Conservation (phyloP, 2,329 filamentous ascomycete genomes). For the Trichophyton benhamiae region DNA sequence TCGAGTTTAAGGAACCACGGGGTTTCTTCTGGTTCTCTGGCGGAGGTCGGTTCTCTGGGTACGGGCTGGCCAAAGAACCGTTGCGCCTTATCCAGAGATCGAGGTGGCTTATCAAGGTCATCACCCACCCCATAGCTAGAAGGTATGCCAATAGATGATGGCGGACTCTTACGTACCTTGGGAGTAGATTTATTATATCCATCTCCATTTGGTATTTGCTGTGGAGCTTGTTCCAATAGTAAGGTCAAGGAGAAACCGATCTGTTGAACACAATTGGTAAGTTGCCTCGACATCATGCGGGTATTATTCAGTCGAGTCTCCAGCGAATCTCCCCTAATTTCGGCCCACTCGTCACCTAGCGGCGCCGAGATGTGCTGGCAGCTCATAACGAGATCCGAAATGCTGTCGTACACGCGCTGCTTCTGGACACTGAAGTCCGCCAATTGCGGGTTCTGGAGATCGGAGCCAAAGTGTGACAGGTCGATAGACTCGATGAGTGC, state of each 20-base stretch:
- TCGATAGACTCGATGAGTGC: constrained; percentile 85
- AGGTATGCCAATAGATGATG: constrained; percentile 34
- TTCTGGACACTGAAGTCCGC: constrained; percentile 82
- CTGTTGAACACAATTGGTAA: constrained; percentile 78
- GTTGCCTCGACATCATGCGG: constrained; percentile 59
- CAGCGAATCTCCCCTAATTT: constrained; percentile 76
- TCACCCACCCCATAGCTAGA: constrained; percentile 30
- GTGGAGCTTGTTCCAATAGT: constrained; percentile 65
- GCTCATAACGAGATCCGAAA: constrained; percentile 74
- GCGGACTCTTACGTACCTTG: constrained; percentile 20
- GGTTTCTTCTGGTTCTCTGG: constrained; percentile 24
- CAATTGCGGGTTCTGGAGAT: constrained; percentile 71
- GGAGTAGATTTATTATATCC: not conserved
- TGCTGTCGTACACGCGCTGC: constrained; percentile 84
- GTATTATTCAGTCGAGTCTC: constrained; percentile 78
- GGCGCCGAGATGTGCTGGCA: constrained; percentile 90
- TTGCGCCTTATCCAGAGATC: constrained; percentile 36
- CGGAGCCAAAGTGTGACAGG: constrained; percentile 62
- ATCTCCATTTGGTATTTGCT: constrained; percentile 26
- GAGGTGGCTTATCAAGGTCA: constrained; percentile 28
- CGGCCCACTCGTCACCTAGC: constrained; percentile 87
- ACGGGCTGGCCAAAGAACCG: constrained; percentile 38
- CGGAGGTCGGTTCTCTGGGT: constrained; percentile 25
- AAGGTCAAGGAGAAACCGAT: constrained; percentile 79
- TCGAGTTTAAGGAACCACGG: constrained; percentile 75